Base-by-base conservation (phyloP, 2,329 filamentous ascomycete species). In the Dactylonectria estremocensis region DNA sequence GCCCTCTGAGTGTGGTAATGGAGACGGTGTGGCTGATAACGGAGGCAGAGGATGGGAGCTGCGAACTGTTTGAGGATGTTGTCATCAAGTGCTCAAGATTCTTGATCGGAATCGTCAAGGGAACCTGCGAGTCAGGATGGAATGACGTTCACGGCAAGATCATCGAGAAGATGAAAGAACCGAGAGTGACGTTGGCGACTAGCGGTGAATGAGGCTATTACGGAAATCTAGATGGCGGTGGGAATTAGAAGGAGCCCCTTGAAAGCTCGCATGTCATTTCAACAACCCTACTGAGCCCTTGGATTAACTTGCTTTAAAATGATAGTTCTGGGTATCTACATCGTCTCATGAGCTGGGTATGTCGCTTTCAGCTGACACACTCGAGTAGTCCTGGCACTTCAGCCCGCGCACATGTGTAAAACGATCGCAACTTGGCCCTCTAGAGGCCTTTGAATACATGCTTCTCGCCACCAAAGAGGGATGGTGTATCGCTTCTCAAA, bases 61-160 rank as follows among this genome's bases (percentile, higher is more conserved):
- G 83, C 33, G 83, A 85, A 72, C 69, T 90, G 56, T 81, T 85
- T 5, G 86, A 89, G 77, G 83, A 85, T 14, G 80, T 86, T 20
- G 73, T 79, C n/a, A 86, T 89, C 67, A 81, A 76, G 49, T 88
- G 86, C 74, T 87, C 86, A 18, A 82, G 82, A 61, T 72, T 89
- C 24, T 72, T 90, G 60, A 68, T 87, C 6, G 80, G 83, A 2
- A 78, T 87, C 22, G 83, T 89, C 28, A 88, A 84, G 77, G 77
- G 78, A 37, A 83, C 87, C 58, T 87, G 87, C 58, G 87, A 89
- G 70, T 76, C 72, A 22, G 85, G 84, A 8, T 88, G 86, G 85
- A 76, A 76, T 64, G 79, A 78, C 24, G 86, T 89, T 22, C 87
- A 89, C 66, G 79, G 74, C n/a, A 85, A 83, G 76, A 83, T 89